Evolutionary conservation across 2,329 filamentous ascomycete species (phyloP), one percentile per base, ranked within the genome.

Genomic region (Botryotinia globosa): DNA sequence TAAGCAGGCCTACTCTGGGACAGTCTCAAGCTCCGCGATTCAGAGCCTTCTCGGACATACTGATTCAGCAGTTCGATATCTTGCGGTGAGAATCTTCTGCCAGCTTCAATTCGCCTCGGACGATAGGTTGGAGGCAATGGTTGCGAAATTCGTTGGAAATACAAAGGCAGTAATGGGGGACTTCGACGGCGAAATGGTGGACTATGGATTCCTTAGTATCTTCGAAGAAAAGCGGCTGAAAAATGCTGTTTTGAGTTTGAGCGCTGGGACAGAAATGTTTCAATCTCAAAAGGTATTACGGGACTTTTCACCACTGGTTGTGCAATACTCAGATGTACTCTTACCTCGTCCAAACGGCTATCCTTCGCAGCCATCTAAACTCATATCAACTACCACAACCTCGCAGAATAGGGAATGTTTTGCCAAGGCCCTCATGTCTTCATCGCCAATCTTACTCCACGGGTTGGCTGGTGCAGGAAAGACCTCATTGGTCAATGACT

Each of bases 401-500:
- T 83, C 87, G 45, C 81, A 81, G 16, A 99, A 98, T 76, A 84
- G 97, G 54, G 87, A 89, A 78, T 85, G 82, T 18, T 86, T 98
- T 72, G 92, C 92, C 3, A 82, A 83, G 42, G 87, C 90, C 64
- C 84, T 99, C 44, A 90, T 92, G 62, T 85, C 85, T 6, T 81
- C 88, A 1, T 89, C 90, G 0, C 94, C 97, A 0, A 86, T 98
- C 51, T 85, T 99, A 32, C 85, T 99, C 7, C 89, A 94, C 75
- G 96, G 96, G 1, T 85, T 93, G 22, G 89, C 95, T 12, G 95
- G 97, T 32, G 92, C 92, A 45, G 96, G 96, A 68, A 99, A 99
- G 84, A 98, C 96, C 0, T 90, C 93, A 0, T 83, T 97, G 32
- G 89, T 97, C 22, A 92, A 93, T 76, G 91, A 98, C 80, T 87